Conservation (phyloP, 164 flowering plant genomes). For the Aristolochia contorta region DNA sequence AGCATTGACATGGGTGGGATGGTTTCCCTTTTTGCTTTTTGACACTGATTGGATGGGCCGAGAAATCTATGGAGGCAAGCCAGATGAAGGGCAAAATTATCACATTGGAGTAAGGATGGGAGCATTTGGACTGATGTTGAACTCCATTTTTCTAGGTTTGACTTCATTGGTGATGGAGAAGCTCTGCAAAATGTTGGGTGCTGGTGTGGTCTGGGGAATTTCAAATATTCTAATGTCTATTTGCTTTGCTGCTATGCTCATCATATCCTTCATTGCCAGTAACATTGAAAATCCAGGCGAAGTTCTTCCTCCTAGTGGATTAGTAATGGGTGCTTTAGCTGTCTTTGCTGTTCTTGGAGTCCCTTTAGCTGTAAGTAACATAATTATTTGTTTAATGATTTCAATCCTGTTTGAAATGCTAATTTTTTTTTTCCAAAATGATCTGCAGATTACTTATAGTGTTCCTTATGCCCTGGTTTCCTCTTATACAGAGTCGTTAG, state of each 20-base stretch:
- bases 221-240: slow-evolving; percentile 77
- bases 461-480: slow-evolving; percentile 92
- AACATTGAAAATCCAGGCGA: slow-evolving; percentile 24
- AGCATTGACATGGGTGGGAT: slow-evolving; percentile 84
- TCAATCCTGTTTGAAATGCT: neutral
- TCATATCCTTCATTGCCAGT: slow-evolving; percentile 37
- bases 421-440: slow-evolving; percentile 2
- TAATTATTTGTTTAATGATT: neutral
- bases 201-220: slow-evolving; percentile 85
- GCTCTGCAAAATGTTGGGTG: slow-evolving; percentile 86
- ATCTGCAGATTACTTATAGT: slow-evolving; percentile 84
- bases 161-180: slow-evolving; percentile 81
- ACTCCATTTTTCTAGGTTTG: slow-evolving; percentile 78
- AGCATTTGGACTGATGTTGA: slow-evolving; percentile 77
- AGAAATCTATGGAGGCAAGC: slow-evolving; percentile 80
- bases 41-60: slow-evolving; percentile 99
- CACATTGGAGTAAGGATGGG: slow-evolving; percentile 84
- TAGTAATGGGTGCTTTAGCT: slow-evolving; percentile 51
- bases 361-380: slow-evolving; percentile 86
- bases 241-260: slow-evolving; percentile 69
- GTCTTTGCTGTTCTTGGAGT: slow-evolving; percentile 73
- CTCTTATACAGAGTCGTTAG: slow-evolving; percentile 65
- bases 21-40: slow-evolving; percentile 95
- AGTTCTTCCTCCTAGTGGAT: slow-evolving; percentile 52
- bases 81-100: slow-evolving; percentile 62